Percentiles rank a stretch among this genome's conserved stretches.
Evolutionary conservation across 257 asterid genomes (phyloP).

Genomic region (Buddleja alternifolia): DNA sequence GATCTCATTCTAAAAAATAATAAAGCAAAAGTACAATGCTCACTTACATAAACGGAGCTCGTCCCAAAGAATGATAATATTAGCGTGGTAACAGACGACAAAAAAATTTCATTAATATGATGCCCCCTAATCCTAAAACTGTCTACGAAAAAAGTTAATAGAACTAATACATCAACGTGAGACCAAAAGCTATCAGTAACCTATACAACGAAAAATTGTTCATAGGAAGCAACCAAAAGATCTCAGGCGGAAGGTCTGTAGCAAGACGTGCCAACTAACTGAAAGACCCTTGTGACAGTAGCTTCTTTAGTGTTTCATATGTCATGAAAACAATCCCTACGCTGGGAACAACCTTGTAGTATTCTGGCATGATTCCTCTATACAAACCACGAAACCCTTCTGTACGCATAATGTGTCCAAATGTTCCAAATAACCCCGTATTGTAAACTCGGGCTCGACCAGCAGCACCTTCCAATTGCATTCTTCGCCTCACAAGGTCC

Average conservation of each 20-base stretch:
- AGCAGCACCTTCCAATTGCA: slow-evolving; percentile 74
- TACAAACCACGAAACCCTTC: slow-evolving; percentile 73
- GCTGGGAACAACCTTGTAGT: slow-evolving; percentile 74
- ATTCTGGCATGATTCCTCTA: slow-evolving; percentile 78
- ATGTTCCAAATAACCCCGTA: slow-evolving; percentile 64
- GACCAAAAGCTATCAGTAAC: slow-evolving; percentile 29
- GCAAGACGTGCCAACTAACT: slow-evolving; percentile 27
- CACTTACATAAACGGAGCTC: neutral
- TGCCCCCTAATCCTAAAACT: neutral
- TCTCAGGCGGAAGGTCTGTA: slow-evolving; percentile 29
- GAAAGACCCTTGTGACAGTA: slow-evolving; percentile 45
- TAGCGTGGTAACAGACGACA: neutral
- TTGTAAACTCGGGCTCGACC: slow-evolving; percentile 70
- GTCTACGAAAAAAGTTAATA: neutral
- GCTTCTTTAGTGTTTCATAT: slow-evolving; percentile 68
- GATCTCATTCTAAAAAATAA: neutral
- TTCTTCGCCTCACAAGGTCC: slow-evolving; percentile 85
- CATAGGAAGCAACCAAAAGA: slow-evolving; percentile 39
- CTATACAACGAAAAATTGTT: slow-evolving; percentile 37
- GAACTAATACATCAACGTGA: slow-evolving; percentile 27
- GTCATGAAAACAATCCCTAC: slow-evolving; percentile 79
- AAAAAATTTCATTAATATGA: slow-evolving; percentile 12
- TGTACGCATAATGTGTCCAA: slow-evolving; percentile 51
- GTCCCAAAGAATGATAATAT: neutral
- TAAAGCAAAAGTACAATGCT: neutral